Evolutionary conservation across 2,329 filamentous ascomycete genomes (phyloP).

Genomic region (Alternaria rosae): DNA sequence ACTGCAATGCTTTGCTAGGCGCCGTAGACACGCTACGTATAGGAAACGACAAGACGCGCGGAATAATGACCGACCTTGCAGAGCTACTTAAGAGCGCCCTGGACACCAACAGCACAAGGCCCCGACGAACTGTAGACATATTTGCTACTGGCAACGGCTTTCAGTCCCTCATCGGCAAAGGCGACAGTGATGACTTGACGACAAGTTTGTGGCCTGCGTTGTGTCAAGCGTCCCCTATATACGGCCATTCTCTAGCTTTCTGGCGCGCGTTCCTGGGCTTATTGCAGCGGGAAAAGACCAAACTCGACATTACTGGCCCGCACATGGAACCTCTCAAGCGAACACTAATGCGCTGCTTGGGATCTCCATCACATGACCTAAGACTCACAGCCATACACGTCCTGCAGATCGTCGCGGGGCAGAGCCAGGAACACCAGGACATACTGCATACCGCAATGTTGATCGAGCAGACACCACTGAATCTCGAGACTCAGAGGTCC

Average conservation of each 20-base stretch:
- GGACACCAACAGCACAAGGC: neutral
- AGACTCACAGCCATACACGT: slow-evolving; percentile 77
- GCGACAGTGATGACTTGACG: slow-evolving; percentile 60
- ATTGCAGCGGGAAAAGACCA: slow-evolving; percentile 70
- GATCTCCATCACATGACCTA: slow-evolving; percentile 76
- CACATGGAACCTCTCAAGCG: slow-evolving; percentile 69
- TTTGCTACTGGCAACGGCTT: slow-evolving; percentile 81
- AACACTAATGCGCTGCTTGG: slow-evolving; percentile 75
- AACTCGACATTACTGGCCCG: slow-evolving; percentile 57
- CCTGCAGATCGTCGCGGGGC: slow-evolving; percentile 65
- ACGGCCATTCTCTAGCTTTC: slow-evolving; percentile 60
- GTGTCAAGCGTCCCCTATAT: slow-evolving; percentile 70
- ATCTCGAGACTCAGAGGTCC: slow-evolving; percentile 75
- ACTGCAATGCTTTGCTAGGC: slow-evolving; percentile 44
- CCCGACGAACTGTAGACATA: slow-evolving; percentile 36
- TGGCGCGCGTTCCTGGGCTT: slow-evolving; percentile 55
- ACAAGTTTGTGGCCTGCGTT: slow-evolving; percentile 68
- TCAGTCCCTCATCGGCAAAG: slow-evolving; percentile 71
- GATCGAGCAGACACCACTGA: slow-evolving; percentile 81
- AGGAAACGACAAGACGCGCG: slow-evolving; percentile 25
- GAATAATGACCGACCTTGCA: slow-evolving; percentile 32
- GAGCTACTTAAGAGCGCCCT: slow-evolving; percentile 30
- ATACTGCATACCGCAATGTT: slow-evolving; percentile 72
- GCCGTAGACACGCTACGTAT: slow-evolving; percentile 31
- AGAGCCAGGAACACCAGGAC: slow-evolving; percentile 59